Evolutionary conservation across 306 rosid species (phyloP).

Genomic region (Comarum palustre): DNA sequence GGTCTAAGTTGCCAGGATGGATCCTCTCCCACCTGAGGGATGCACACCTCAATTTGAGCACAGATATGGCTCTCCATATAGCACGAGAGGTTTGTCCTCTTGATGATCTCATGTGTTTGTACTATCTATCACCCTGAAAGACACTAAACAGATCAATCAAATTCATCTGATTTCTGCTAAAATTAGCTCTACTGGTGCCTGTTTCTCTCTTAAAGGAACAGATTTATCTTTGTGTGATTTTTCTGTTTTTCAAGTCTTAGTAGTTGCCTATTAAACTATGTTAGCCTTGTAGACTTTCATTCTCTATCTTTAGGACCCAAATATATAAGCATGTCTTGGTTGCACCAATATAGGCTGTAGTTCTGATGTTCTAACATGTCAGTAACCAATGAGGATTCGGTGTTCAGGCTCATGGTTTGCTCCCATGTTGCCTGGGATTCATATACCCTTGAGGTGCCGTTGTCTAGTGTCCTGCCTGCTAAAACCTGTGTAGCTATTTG

Average conservation of each 20-base stretch:
- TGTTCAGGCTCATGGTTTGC: background rate
- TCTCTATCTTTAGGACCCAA: background rate
- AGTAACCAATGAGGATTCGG: background rate
- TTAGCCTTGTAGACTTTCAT: background rate
- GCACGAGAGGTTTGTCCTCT: conserved; percentile 70
- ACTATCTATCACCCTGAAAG: conserved; percentile 3
- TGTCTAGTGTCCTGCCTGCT: background rate
- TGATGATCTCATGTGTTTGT: conserved; percentile 8
- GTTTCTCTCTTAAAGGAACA: background rate
- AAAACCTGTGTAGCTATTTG: background rate
- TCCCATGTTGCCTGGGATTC: background rate
- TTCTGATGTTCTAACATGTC: background rate
- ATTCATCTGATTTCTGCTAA: background rate
- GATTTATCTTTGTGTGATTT: background rate
- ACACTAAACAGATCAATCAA: background rate
- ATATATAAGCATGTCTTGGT: background rate
- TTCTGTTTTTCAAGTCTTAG: background rate
- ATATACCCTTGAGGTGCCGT: background rate
- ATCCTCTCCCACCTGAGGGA: conserved; percentile 86
- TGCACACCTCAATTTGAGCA: conserved; percentile 91
- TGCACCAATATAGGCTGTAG: background rate
- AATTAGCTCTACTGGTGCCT: background rate
- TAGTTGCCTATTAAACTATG: background rate
- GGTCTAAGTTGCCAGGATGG: conserved; percentile 94
- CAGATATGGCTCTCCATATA: conserved; percentile 97